These are phyloP conservation scores for Parasitella parasitica DNA, from an alignment of 371 early-diverging fungal genomes.

Conservation along the genomic window DNA sequence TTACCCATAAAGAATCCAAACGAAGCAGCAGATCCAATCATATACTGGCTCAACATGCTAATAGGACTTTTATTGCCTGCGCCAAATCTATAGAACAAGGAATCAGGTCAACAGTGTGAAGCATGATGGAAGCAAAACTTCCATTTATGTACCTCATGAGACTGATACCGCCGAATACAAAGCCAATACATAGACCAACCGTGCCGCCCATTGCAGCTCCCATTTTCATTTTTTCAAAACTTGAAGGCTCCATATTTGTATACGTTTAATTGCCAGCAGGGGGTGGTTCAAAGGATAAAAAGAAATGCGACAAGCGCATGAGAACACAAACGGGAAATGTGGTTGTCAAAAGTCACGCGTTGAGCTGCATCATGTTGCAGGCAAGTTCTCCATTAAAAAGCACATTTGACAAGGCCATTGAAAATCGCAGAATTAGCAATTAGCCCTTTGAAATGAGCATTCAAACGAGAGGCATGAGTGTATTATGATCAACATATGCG, in stretches of 20 bases:
- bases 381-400: no score
- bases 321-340: background rate
- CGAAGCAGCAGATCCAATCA: slow-evolving; percentile 55
- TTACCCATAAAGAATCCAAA: slow-evolving; percentile 60
- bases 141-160: slow-evolving; percentile 69
- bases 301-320: background rate
- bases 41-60: slow-evolving; percentile 48
- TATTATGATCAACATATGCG: no score
- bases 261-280: background rate
- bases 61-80: slow-evolving; percentile 44
- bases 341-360: no score
- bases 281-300: background rate
- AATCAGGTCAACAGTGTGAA: no score
- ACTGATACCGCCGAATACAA: slow-evolving; percentile 73
- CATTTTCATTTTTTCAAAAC: slow-evolving; percentile 76
- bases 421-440: no score
- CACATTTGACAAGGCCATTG: no score
- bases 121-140: no score
- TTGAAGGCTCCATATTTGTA: slow-evolving; percentile 55
- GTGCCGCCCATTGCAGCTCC: slow-evolving; percentile 84
- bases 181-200: slow-evolving; percentile 82
- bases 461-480: no score
- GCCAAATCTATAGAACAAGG: slow-evolving; percentile 46
- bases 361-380: no score
- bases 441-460: no score